Conservation (phyloP, 2,329 filamentous ascomycete genomes). For the Xylariaceae sp. region DNA sequence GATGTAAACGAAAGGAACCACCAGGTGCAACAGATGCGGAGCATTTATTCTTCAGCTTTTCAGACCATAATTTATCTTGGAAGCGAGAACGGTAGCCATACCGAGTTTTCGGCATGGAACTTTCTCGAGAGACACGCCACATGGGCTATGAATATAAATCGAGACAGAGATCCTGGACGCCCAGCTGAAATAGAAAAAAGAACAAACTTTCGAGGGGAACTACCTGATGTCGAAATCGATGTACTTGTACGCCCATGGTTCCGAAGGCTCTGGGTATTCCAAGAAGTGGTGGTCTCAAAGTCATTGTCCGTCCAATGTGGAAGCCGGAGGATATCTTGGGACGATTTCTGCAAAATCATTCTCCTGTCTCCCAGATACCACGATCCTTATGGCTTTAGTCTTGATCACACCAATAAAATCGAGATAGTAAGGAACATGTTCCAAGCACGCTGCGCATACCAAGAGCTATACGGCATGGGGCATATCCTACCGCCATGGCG, state of each 20-base stretch:
- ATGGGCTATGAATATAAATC: constrained; percentile 2
- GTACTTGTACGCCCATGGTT: constrained; percentile 6
- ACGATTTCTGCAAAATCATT: constrained; percentile 3
- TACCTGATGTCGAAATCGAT: neutral
- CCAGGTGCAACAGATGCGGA: constrained; percentile 6
- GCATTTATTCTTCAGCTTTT: neutral
- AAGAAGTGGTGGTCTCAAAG: constrained; percentile 9
- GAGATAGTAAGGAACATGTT: constrained; percentile 3
- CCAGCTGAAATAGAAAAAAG: neutral
- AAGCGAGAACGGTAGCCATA: neutral
- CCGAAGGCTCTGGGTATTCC: constrained; percentile 7
- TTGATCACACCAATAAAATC: too few species aligned
- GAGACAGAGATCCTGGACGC: neutral
- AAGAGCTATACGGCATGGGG: neutral
- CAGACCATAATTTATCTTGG: constrained; percentile 7
- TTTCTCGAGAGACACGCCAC: constrained; percentile 1
- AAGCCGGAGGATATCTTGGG: constrained; percentile 1
- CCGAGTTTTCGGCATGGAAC: neutral
- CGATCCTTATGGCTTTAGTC: neutral
- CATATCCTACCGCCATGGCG: neutral
- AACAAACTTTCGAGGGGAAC: neutral
- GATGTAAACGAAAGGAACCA: constrained; percentile 5
- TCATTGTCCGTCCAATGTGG: constrained; percentile 5
- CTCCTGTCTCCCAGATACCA: neutral
- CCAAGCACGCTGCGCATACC: constrained; percentile 2